These are phyloP conservation scores for Raffaelea arxii DNA, from an alignment of 2,329 filamentous ascomycete genomes.

Conservation along the genomic window DNA sequence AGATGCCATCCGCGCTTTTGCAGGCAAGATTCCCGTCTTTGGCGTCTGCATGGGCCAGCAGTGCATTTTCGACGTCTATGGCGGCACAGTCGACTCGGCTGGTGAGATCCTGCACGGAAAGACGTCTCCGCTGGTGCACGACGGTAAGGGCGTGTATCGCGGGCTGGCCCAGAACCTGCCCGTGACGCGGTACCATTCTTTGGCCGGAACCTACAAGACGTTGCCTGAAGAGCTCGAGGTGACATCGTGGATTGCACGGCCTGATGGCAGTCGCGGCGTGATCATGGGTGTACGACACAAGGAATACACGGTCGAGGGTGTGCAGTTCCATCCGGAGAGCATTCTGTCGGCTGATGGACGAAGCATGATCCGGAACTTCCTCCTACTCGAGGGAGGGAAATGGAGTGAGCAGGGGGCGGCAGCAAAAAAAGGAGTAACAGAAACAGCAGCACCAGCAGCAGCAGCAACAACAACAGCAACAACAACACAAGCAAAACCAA, in stretches of 20 bases:
- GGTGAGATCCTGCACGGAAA: constrained; percentile 97
- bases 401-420: constrained; percentile 68
- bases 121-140: constrained; percentile 83
- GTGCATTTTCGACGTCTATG: constrained; percentile 92
- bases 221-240: constrained; percentile 80
- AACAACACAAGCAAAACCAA: constrained; percentile 32
- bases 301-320: constrained; percentile 81
- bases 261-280: constrained; percentile 69
- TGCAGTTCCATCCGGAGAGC: constrained; percentile 97
- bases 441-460: constrained; percentile 23
- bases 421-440: constrained; percentile 18
- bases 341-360: constrained; percentile 87
- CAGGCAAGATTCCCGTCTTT: constrained; percentile 87
- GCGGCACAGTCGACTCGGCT: constrained; percentile 81
- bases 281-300: constrained; percentile 98
- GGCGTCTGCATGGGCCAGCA: constrained; percentile 99
- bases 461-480: constrained; percentile 29
- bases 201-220: constrained; percentile 83
- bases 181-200: constrained; percentile 91
- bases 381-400: constrained; percentile 78
- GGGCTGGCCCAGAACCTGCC: constrained; percentile 71
- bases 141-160: constrained; percentile 83
- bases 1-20: constrained; percentile 82
- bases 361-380: constrained; percentile 85
- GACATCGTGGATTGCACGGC: constrained; percentile 75